Evolutionary conservation across 2,329 filamentous ascomycete genomes (phyloP), one percentile per base, ranked within the genome.

Genomic region (Fusarium hostae): DNA sequence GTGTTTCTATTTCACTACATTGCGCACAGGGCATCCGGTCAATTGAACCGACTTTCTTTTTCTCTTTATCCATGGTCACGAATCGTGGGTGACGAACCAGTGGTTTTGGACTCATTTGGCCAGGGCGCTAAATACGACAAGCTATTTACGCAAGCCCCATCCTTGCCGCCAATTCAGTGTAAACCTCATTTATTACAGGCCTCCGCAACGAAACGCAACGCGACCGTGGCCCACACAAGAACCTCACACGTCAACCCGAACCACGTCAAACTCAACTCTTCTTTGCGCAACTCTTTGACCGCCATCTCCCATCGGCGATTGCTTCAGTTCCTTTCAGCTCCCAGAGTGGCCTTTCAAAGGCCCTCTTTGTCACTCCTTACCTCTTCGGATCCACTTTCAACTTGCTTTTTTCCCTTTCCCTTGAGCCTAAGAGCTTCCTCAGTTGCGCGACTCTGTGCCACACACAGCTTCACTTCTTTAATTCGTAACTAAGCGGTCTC

Each of bases 221-320:
- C 70, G 73, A 74, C 71, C 67, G 74, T 76, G 74, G 72, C 72
- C 63, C 73, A 63, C 65, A 48, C 65, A 59, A 41, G 55, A 60
- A 65, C 50, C 63, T 56, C 55, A 54, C 61, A 57, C 32, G 50
- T 61, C 71, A 65, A 72, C 61, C 66, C 47, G 34, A 40, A 51
- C 64, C 54, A 52, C 48, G 48, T 52, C 48, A 40, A 52, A 59
- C 45, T 63, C 57, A 51, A 51, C 64, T 68, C 58, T 35, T 37
- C 59, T 57, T 57, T 35, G 39, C 50, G 37, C 64, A 67, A 48
- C 48, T 50, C 47, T 55, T 68, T 68, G 64, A 67, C 54, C 64
- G 67, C 63, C 68, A 63, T 60, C 59, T 68, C 32, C 35, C 16
- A 58, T 69, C 59, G 70, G 61, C 66, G 61, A 72, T 63, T 72